Evolutionary conservation across 176 grass and related monocot species (phyloP), one percentile per base, ranked within the genome.

Genomic region (Avena sativa): DNA sequence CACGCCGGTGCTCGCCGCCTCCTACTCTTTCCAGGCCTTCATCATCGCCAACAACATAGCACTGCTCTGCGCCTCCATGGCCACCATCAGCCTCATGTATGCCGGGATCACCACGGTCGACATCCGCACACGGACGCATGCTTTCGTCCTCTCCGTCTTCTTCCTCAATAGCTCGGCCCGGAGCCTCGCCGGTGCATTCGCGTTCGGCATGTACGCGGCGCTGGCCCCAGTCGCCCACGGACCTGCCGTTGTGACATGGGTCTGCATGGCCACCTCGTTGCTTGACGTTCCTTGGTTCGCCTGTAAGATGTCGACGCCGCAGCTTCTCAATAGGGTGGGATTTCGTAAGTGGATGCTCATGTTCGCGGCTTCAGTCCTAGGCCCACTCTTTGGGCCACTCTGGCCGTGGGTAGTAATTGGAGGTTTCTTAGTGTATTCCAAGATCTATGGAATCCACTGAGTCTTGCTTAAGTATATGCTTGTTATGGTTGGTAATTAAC

Each of bases 21-120:
- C 23, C 10, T 13, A 30, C 25, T 65, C 8, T 10, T 83, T 83
- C 20, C 8, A 83, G 51, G 52, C 81, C 0, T 83, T 83, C 81
- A 14, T 83, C 8, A 0, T 73, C 11, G 66, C 81, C 68, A 74
- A 84, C 81, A 20, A 6, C 66, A n/a, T 84, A 0, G 68, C 52
- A 13, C 2, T 59, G 0, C 2, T 59, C 0, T 74, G 66, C 51
- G 46, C 81, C 32, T 3, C 50, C 70, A 51, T 81, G 46, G 15
- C 79, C 63, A 84, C 81, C 43, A 16, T 89, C 15, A 61, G 86
- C 66, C 86, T 92, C 66, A 80, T 80, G 76, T 92, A 70, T 73
- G 86, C 88, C 19, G 88, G 87, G 57, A 84, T 88, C 10, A 67
- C 83, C 53, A 77, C 48, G 2, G 56, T 92, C 40, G 14, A 83